A percentile compares a stretch with the other conserved stretches of the same genome.
These are phyloP conservation scores for Gilbertella persicaria DNA, from an alignment of 371 early-diverging fungal genomes.

Conservation along the genomic window DNA sequence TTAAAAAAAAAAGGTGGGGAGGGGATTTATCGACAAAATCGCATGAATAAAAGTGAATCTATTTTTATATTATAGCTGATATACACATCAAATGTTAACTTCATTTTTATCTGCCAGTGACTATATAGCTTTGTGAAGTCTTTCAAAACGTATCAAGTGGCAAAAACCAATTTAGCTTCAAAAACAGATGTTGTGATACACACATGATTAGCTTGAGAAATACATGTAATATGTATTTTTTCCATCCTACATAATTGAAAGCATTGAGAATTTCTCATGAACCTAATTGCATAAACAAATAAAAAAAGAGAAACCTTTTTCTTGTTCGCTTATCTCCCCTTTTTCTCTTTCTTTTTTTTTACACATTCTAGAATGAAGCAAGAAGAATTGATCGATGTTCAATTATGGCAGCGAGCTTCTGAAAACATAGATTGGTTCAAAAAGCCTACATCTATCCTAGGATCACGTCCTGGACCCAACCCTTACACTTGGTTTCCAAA, in stretches of 20 bases:
- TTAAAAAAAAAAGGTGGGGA: too few species aligned
- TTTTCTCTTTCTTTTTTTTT: neutral
- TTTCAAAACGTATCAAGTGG: too few species aligned
- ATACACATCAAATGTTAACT: conserved; percentile 5
- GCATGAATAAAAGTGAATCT: too few species aligned
- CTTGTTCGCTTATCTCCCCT: neutral
- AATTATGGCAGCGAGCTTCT: conserved; percentile 37
- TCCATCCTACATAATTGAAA: too few species aligned
- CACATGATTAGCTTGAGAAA: neutral
- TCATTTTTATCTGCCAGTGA: neutral
- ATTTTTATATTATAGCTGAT: too few species aligned
- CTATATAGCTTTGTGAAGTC: neutral
- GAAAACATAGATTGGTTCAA: conserved; percentile 41
- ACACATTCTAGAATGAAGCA: neutral
- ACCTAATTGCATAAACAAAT: neutral
- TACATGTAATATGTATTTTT: too few species aligned
- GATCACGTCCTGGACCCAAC: conserved; percentile 22
- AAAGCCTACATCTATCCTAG: conserved; percentile 33
- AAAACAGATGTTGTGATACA: neutral
- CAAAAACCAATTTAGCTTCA: too few species aligned
- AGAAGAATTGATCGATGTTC: conserved; percentile 10
- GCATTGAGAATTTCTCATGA: neutral
- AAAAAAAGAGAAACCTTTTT: too few species aligned
- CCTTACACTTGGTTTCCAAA: conserved; percentile 69
- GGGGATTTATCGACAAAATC: too few species aligned